Conservation (phyloP, 2,329 filamentous ascomycete genomes). For the Epichloe gansuensis region DNA sequence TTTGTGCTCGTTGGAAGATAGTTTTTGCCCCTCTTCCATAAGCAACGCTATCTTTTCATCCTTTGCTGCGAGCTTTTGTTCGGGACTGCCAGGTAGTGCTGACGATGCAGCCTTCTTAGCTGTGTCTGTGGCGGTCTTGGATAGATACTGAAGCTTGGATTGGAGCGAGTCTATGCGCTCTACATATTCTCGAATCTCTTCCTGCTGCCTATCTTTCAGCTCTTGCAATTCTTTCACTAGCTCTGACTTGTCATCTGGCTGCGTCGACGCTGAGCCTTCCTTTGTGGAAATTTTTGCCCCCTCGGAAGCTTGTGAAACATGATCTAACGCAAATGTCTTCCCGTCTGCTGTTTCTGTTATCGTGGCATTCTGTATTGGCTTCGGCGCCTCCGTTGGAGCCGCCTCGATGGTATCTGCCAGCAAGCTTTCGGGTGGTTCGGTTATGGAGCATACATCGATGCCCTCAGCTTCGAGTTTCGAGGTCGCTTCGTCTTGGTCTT, state of each 20-base stretch:
- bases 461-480: not conserved
- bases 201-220: slow-evolving; percentile 41
- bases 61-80: slow-evolving; percentile 76
- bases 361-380: not conserved
- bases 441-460: not conserved
- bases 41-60: slow-evolving; percentile 81
- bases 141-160: slow-evolving; percentile 78
- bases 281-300: not conserved
- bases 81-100: slow-evolving; percentile 49
- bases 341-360: not conserved
- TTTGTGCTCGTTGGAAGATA: slow-evolving; percentile 77
- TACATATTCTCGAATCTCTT: slow-evolving; percentile 70
- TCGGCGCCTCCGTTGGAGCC: not conserved
- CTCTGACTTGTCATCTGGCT: slow-evolving; percentile 1
- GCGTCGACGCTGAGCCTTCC: not conserved
- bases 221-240: slow-evolving; percentile 13
- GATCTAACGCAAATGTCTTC: not conserved
- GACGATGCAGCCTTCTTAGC: slow-evolving; percentile 56
- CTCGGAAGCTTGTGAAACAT: not conserved
- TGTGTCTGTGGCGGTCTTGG: slow-evolving; percentile 63
- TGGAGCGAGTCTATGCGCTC: slow-evolving; percentile 89
- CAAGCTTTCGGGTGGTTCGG: not conserved
- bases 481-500: not conserved
- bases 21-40: slow-evolving; percentile 82
- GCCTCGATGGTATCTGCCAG: not conserved